Percentiles rank a stretch among this genome's conserved stretches.
Evolutionary conservation across 345 rosid species (phyloP).

Genomic region (Raphanus sativus): DNA sequence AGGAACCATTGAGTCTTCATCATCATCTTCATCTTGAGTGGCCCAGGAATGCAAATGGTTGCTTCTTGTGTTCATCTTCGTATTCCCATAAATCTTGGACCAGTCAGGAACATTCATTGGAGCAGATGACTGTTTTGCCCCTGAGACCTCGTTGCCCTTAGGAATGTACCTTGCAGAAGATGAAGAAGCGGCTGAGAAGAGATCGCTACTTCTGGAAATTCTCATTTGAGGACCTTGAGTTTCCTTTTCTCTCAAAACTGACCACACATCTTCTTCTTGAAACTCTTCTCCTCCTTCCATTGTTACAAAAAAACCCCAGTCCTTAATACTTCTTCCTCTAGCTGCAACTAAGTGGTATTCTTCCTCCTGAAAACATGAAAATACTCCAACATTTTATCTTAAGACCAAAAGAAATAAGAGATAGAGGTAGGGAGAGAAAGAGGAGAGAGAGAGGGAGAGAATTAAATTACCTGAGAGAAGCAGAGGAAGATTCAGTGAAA

Average conservation of each 20-base stretch:
- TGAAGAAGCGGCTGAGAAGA: conserved; percentile 42
- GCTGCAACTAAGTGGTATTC: conserved; percentile 13
- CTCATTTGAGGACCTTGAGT: conserved; percentile 44
- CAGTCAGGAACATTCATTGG: conserved; percentile 87
- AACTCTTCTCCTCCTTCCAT: conserved; percentile 53
- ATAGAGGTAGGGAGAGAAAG: neutral
- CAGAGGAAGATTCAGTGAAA: conserved; percentile 43
- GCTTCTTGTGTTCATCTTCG: conserved; percentile 14
- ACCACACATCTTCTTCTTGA: conserved; percentile 76
- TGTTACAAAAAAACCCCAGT: conserved; percentile 30
- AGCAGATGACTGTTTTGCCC: conserved; percentile 58
- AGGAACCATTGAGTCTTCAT: conserved; percentile 59
- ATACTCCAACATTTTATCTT: conserved; percentile 3
- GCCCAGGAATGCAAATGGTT: conserved; percentile 35
- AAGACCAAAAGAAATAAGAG: neutral
- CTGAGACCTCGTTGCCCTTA: conserved; percentile 18
- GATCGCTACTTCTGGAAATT: conserved; percentile 36
- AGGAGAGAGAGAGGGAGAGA: conserved; percentile 9
- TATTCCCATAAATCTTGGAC: conserved; percentile 75
- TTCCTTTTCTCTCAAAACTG: conserved; percentile 42
- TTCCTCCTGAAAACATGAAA: conserved; percentile 21
- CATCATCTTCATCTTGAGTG: conserved; percentile 41
- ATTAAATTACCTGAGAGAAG: conserved; percentile 33
- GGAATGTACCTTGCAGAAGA: conserved; percentile 38
- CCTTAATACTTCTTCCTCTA: conserved; percentile 13